Conservation (phyloP, 331 rosid species). For the Quercus lobata region DNA sequence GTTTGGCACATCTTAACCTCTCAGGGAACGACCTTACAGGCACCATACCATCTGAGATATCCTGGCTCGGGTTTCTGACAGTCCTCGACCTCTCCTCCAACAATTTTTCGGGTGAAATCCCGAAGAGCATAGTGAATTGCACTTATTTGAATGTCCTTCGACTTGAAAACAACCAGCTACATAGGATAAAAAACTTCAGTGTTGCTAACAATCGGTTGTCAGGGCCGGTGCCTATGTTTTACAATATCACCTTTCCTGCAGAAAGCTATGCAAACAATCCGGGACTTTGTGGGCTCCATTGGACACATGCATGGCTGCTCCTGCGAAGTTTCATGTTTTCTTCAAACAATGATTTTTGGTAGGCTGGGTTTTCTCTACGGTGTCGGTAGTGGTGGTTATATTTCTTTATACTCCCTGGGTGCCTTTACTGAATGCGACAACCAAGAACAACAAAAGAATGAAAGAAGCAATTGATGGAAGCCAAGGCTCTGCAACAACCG, state of each 20-base stretch:
- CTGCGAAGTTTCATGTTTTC: no score
- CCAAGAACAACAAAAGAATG: no score
- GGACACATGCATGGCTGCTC: neutral
- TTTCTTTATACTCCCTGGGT: no score
- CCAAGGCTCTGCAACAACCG: no score
- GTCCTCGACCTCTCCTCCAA: slow-evolving; percentile 29
- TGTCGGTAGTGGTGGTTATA: no score
- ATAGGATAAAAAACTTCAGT: slow-evolving; percentile 5
- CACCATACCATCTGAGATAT: slow-evolving; percentile 14
- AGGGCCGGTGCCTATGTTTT: slow-evolving; percentile 11
- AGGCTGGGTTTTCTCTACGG: no score
- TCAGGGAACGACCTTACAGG: slow-evolving; percentile 29
- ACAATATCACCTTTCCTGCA: no score
- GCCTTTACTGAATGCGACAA: no score
- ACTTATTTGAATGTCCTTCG: slow-evolving; percentile 12
- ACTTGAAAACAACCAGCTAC: slow-evolving; percentile 30
- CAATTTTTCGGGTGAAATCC: slow-evolving; percentile 21
- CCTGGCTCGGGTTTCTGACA: neutral
- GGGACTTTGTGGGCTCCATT: slow-evolving; percentile 22
- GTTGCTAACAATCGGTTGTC: slow-evolving; percentile 21
- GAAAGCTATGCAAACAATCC: slow-evolving; percentile 28
- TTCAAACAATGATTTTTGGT: no score
- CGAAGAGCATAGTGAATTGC: neutral
- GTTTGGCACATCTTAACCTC: slow-evolving; percentile 22
- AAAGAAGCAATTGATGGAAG: no score